Base-by-base conservation (phyloP, 2,329 filamentous ascomycete genomes). In the Sclerotinia sclerotiorum region DNA sequence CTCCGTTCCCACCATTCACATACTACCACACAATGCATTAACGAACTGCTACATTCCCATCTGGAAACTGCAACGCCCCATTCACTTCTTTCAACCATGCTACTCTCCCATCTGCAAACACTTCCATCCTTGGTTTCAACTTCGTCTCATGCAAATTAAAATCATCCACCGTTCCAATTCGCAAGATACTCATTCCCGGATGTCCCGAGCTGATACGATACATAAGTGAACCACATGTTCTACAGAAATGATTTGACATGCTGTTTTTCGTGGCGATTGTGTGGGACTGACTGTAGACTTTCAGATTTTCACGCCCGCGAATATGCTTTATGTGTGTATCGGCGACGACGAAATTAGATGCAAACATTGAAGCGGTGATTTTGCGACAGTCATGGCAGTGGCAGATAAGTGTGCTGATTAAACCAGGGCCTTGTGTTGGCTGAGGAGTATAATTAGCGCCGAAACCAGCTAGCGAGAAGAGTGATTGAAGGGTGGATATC, bases 221-320 rank as follows among this genome's bases (percentile, higher is more conserved):
- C 85, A 90, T 84, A 5, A 89, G 80, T 0, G 83, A 83, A 0
- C 88, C 87, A 73, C 88, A 90, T 0, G 79, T 83, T 0, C 74
- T 78, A 72, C 88, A 90, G 76, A 90, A 90, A 74, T 82, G 79
- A 73, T 89, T 89, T 10, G 83, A 84, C 87, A 90, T 90, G 8
- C 62, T 76, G 66, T 82, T 80, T 3, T 80, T 80, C 0, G 81
- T 80, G 0, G 70, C 79, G 52, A 85, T 82, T 0, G 85, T 87
- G n/a, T 78, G 74, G 2, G 72, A 73, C 72, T 87, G 83, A 5
- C 74, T 71, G 68, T 78, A 88, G 0, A 73, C 71, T 24, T 76
- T 84, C 17, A 88, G 79, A 39, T 81, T 83, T 0, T 85, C 82
- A 5, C 78, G 76, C 11, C 87, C 86, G 17, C 85, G 84, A 0